These are phyloP conservation scores for Saturnispora sekii DNA, from an alignment of 805 yeast genomes.

Conservation along the genomic window DNA sequence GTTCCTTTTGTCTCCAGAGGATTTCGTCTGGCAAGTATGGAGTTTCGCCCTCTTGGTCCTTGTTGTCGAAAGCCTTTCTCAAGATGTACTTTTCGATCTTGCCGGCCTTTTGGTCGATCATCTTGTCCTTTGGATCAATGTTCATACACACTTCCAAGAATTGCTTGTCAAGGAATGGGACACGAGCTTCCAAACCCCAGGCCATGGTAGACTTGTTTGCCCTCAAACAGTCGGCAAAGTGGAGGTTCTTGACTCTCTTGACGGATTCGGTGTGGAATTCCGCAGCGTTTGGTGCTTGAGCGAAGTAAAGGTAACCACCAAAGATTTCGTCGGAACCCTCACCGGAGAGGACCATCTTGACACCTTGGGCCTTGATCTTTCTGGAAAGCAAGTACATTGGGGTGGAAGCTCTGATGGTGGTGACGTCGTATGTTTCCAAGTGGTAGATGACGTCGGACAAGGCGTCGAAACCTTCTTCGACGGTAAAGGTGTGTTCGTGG, in stretches of 20 bases:
- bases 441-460: slow-evolving; percentile 89
- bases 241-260: slow-evolving; percentile 93
- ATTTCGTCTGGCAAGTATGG: slow-evolving; percentile 96
- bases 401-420: slow-evolving; percentile 97
- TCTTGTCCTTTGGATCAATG: slow-evolving; percentile 87
- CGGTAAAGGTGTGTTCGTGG: slow-evolving; percentile 95
- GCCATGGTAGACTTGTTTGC: slow-evolving; percentile 99
- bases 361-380: slow-evolving; percentile 98
- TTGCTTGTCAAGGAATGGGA: slow-evolving; percentile 93
- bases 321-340: slow-evolving; percentile 99
- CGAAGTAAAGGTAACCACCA: slow-evolving; percentile 97
- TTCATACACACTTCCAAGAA: slow-evolving; percentile 89
- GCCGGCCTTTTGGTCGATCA: slow-evolving; percentile 63
- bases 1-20: slow-evolving; percentile 99
- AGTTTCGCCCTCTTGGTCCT: slow-evolving; percentile 62
- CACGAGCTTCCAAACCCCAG: slow-evolving; percentile 99
- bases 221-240: slow-evolving; percentile 92
- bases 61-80: slow-evolving; percentile 95
- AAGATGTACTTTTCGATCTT: slow-evolving; percentile 90
- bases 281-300: slow-evolving; percentile 84
- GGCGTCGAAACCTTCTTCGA: slow-evolving; percentile 95
- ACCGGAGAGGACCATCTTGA: slow-evolving; percentile 97
- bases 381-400: slow-evolving; percentile 96
- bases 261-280: slow-evolving; percentile 97
- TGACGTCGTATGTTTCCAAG: slow-evolving; percentile 95